Evolutionary conservation across 768 basidiomycete species (phyloP), one percentile per base, ranked within the genome.

Genomic region (Xerocomus brunneocitrinus): DNA sequence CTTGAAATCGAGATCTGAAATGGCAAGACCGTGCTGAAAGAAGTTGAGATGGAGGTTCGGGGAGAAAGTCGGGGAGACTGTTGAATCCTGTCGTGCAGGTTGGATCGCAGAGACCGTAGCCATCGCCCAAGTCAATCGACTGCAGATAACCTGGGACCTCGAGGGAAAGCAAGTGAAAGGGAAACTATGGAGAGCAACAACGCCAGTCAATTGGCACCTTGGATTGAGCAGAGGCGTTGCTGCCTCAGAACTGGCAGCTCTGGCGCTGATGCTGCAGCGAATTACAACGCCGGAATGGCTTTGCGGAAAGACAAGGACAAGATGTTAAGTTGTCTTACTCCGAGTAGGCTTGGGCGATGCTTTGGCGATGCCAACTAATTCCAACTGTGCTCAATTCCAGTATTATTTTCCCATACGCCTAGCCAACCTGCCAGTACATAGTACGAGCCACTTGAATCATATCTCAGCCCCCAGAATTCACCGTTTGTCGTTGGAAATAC

Each of bases 1-100:
- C 61, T 77, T 75, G 67, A 81, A 78, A 68, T 84, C 82, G 57
- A 81, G 74, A 53, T 85, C 84, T 52, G 79, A 72, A 66, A 84
- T 76, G 38, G 73, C 63, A 54, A 85, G 74, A 39, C 76, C 71
- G 61, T 75, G 76, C 47, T 82, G 73, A 69, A 82, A 83, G 56
- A 78, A 66, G 52, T 65, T 68, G 54, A 75, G 62, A 60, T 66
- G 70, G 40, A 71, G 55, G 59, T 68, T 66, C 44, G 71, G 56
- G 24, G 74, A 55, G 55, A 70, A 54, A 35, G 56, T 58, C n/a
- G 66, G 57, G 22, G 68, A 32, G 25, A 63, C 49, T 8, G 73
- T 60, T 31, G 69, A 64, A 48, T 78, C 75, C 53, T 72, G 75
- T 59, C 74, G 71, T 53, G 73, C 58, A 36, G 74, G 69, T 56